Evolutionary conservation across 495 filamentous ascomycete genomes (phyloP).

Genomic region (Penicillium lividum): DNA sequence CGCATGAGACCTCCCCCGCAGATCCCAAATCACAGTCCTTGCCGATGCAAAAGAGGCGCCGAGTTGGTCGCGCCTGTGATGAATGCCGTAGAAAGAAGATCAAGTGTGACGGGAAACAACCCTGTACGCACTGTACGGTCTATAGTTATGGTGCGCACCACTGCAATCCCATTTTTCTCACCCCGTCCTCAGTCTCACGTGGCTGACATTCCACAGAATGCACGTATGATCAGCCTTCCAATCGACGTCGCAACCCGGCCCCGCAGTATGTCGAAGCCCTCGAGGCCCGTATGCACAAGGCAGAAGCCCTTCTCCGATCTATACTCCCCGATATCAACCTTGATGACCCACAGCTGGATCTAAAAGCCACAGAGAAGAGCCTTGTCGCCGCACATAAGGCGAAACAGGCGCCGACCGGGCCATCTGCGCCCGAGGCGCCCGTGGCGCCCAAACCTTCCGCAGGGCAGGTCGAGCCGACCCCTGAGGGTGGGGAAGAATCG

Average conservation of each 20-base stretch:
- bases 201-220: conserved; percentile 67
- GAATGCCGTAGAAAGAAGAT: conserved; percentile 98
- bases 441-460: background rate
- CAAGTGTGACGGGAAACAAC: conserved; percentile 97
- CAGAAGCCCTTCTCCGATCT: conserved; percentile 74
- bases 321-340: conserved; percentile 86
- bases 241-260: conserved; percentile 88
- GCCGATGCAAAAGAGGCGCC: conserved; percentile 81
- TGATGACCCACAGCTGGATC: conserved; percentile 77
- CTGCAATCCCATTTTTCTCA: conserved; percentile 8
- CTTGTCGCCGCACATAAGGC: conserved; percentile 31
- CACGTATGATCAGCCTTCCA: conserved; percentile 97
- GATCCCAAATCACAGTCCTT: conserved; percentile 37
- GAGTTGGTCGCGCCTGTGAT: conserved; percentile 91
- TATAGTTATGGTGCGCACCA: conserved; percentile 87
- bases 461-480: conserved; percentile 13
- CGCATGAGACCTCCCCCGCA: conserved; percentile 27
- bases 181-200: conserved; percentile 11
- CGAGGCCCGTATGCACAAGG: conserved; percentile 79
- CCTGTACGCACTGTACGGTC: conserved; percentile 95
- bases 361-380: conserved; percentile 57
- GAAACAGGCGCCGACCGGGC: conserved; percentile 19
- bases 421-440: background rate
- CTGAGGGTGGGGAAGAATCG: conserved; percentile 61
- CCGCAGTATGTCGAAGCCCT: conserved; percentile 94